phyloP scores from a whole-genome alignment of 805 yeast species.

The Wickerhamiella alocasiicola region DNA sequence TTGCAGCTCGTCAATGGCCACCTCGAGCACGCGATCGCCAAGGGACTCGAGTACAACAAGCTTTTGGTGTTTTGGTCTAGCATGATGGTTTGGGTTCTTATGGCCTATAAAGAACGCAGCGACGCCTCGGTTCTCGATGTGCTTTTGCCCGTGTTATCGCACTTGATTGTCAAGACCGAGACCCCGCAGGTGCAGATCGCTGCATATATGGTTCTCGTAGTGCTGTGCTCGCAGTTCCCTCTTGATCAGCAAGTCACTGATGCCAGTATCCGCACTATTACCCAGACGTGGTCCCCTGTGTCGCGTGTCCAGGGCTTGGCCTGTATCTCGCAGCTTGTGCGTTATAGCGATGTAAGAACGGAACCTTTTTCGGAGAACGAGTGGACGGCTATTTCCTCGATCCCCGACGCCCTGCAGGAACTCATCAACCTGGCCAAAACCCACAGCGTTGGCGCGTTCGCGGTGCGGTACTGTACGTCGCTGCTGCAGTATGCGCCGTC shows the following conservation, averaged over 20 bases:
- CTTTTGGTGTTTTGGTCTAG: slow-evolving; percentile 73
- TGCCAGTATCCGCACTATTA: slow-evolving; percentile 51
- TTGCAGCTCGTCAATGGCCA: slow-evolving; percentile 53
- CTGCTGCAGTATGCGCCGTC: slow-evolving; percentile 34
- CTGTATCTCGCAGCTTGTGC: slow-evolving; percentile 26
- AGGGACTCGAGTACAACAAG: slow-evolving; percentile 47
- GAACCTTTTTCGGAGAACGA: slow-evolving; percentile 17
- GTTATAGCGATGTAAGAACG: slow-evolving; percentile 16
- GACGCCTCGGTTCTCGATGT: slow-evolving; percentile 28
- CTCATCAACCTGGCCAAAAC: slow-evolving; percentile 21
- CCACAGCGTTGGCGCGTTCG: slow-evolving; percentile 31
- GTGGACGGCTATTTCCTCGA: slow-evolving; percentile 14
- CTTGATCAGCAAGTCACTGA: slow-evolving; percentile 40
- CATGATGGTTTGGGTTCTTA: slow-evolving; percentile 51
- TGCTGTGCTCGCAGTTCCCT: slow-evolving; percentile 60
- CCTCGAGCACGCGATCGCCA: slow-evolving; percentile 37
- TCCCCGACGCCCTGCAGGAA: slow-evolving; percentile 19
- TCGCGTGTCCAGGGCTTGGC: slow-evolving; percentile 24
- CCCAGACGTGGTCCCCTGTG: slow-evolving; percentile 33
- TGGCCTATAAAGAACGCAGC: slow-evolving; percentile 41
- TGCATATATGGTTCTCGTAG: slow-evolving; percentile 71
- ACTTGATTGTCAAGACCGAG: slow-evolving; percentile 20
- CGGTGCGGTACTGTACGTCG: slow-evolving; percentile 35
- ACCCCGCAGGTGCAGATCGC: slow-evolving; percentile 59
- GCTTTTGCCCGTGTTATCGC: slow-evolving; percentile 27